Evolutionary conservation across 2,329 filamentous ascomycete genomes (phyloP), one percentile per base, ranked within the genome.

Genomic region (Mycosphaerella sp.): DNA sequence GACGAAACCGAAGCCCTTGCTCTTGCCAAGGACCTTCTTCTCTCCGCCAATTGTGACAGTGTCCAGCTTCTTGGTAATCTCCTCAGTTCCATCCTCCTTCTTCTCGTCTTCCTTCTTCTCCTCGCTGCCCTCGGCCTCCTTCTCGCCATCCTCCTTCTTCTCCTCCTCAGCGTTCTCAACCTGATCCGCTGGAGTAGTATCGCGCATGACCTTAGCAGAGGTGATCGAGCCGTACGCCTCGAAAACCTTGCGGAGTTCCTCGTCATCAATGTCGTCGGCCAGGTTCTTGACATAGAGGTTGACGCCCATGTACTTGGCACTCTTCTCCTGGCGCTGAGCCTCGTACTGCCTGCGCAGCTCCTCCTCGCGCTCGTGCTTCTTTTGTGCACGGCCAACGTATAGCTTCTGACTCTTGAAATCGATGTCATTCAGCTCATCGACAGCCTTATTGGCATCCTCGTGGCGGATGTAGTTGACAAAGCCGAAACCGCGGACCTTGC

Each of bases 271-370:
- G 55, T 97, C 93, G 63, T 98, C 93, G 60, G 89, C 86, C 55
- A 98, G 79, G 75, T 98, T 98, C 85, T 98, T 98, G 77, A 98
- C 93, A 78, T 98, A 98, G 44, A 98, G 81, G 79, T 98, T 98
- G 72, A 98, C 93, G 63, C 93, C 93, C 77, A 95, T 89, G 76
- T 98, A 98, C 79, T 98, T 98, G 78, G 83, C 94, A 71, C 89
- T 90, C 80, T 98, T 98, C 81, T 98, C 93, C 66, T 94, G 80
- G 66, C 93, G 91, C 65, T 89, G 89, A 67, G 91, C 91, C 75
- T 98, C 93, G 73, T 98, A 97, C 68, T 95, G 95, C 80, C 89
- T 95, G 77, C 93, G 90, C 56, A 98, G 85, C 76, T 98, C 93
- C 77, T 98, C 93, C 79, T 98, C 93, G 67, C 93, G 93, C 79